Evolutionary conservation across 2,329 filamentous ascomycete species (phyloP).

Genomic region (Phyllachora maydis): DNA sequence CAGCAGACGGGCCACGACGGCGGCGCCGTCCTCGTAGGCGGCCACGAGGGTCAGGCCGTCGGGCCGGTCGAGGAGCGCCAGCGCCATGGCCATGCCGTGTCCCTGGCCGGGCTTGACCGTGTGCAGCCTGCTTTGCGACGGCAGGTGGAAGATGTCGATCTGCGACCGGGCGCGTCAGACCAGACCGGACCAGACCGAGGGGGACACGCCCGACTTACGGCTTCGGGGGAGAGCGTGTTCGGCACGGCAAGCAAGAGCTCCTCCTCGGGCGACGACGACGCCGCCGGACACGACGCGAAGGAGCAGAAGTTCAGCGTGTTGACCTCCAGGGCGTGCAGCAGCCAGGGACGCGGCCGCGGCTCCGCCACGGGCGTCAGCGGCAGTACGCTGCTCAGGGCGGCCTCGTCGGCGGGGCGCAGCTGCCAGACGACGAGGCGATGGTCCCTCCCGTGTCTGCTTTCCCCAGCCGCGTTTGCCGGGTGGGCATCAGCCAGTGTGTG

Average conservation of each 20-base stretch:
- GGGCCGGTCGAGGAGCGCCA: slow-evolving; percentile 34
- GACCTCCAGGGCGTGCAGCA: slow-evolving; percentile 66
- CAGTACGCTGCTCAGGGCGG: slow-evolving; percentile 40
- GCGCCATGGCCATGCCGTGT: slow-evolving; percentile 76
- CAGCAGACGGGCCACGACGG: slow-evolving; percentile 38
- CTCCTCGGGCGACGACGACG: no score
- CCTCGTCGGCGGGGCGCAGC: slow-evolving; percentile 37
- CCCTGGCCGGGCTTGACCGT: slow-evolving; percentile 26
- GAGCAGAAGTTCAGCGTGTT: slow-evolving; percentile 93
- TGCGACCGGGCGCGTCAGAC: no score
- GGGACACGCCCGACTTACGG: slow-evolving; percentile 20
- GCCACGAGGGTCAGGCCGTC: slow-evolving; percentile 40
- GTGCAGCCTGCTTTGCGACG: slow-evolving; percentile 48
- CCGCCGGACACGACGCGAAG: slow-evolving; percentile 38
- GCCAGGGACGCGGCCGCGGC: slow-evolving; percentile 49
- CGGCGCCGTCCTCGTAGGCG: slow-evolving; percentile 73
- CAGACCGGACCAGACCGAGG: neutral
- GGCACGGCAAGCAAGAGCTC: slow-evolving; percentile 59
- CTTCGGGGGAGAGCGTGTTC: slow-evolving; percentile 53
- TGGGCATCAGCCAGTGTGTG: neutral
- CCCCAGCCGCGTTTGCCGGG: no score
- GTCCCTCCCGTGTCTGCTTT: slow-evolving; percentile 77
- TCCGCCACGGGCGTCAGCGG: slow-evolving; percentile 42
- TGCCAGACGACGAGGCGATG: slow-evolving; percentile 77
- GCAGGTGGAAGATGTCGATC: slow-evolving; percentile 72